Evolutionary conservation across 2,329 filamentous ascomycete genomes (phyloP).

Genomic region (Diaporthe sp.): DNA sequence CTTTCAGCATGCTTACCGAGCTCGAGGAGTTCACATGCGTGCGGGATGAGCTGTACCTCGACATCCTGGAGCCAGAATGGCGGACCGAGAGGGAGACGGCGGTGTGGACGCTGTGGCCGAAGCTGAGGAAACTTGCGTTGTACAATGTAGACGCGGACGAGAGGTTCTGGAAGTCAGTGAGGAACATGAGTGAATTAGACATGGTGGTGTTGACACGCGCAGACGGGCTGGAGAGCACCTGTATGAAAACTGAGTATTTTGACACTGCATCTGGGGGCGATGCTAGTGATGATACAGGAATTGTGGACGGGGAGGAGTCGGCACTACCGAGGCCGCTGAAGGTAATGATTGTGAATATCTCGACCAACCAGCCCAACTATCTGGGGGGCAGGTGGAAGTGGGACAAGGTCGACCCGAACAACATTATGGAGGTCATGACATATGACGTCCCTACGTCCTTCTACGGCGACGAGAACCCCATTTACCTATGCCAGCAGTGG

Average conservation of each 20-base stretch:
- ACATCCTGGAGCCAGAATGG: conserved; percentile 42
- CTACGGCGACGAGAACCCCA: conserved; percentile 54
- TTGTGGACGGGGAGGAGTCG: conserved; percentile 42
- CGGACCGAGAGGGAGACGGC: conserved; percentile 46
- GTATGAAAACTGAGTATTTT: conserved; percentile 59
- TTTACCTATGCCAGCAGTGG: conserved; percentile 56
- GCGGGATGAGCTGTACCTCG: conserved; percentile 60
- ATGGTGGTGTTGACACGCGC: conserved; percentile 59
- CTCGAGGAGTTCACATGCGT: conserved; percentile 64
- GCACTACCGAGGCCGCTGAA: conserved; percentile 42
- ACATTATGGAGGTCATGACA: conserved; percentile 54
- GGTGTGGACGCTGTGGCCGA: conserved; percentile 60
- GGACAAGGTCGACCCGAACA: conserved; percentile 50
- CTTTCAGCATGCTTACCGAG: conserved; percentile 57
- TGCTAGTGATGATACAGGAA: too few species aligned
- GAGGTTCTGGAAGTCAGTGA: conserved; percentile 56
- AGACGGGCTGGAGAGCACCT: conserved; percentile 49
- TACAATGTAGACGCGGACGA: conserved; percentile 56
- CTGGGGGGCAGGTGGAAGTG: conserved; percentile 50
- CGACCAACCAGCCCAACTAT: conserved; percentile 43
- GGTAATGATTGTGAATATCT: conserved; percentile 51
- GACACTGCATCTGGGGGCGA: conserved; percentile 36
- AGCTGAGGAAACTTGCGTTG: conserved; percentile 57
- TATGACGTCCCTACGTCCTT: conserved; percentile 56
- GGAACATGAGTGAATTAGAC: conserved; percentile 53